Conservation (phyloP, 306 rosid species). For the Prinsepia uniflora region DNA sequence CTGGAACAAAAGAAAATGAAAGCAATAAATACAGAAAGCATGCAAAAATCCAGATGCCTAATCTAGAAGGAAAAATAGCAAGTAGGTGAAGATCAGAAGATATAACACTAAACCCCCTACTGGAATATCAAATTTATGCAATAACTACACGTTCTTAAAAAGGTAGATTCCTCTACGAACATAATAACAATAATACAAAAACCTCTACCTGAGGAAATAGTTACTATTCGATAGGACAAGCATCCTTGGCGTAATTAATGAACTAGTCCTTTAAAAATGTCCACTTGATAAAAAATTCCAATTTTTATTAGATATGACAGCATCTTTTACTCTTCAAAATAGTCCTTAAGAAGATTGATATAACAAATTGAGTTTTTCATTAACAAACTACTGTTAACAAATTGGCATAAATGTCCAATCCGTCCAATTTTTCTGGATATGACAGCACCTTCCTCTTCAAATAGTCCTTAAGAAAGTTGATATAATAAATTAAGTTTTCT, state of each 20-base stretch:
- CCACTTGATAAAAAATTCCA: no score
- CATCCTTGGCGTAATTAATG: neutral
- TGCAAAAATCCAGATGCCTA: neutral
- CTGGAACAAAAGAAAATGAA: conserved; percentile 29
- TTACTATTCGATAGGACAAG: neutral
- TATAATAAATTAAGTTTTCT: neutral
- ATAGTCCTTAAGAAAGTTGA: neutral
- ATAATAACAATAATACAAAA: neutral
- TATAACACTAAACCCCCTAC: neutral
- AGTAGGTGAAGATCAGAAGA: neutral
- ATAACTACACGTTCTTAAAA: neutral
- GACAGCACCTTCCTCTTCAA: neutral
- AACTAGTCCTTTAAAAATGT: no score
- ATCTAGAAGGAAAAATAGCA: neutral
- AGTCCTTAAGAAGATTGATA: neutral
- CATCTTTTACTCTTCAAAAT: neutral
- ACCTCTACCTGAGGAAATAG: neutral
- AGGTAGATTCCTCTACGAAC: neutral
- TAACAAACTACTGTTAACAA: neutral
- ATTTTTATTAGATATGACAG: no score
- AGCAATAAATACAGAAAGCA: conserved; percentile 11
- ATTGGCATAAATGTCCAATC: neutral
- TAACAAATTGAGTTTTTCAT: neutral
- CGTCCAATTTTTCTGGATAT: no score
- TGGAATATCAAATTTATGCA: neutral